These are phyloP conservation scores for Lepidium campestre DNA, from an alignment of 441 rosid genomes.

Conservation along the genomic window DNA sequence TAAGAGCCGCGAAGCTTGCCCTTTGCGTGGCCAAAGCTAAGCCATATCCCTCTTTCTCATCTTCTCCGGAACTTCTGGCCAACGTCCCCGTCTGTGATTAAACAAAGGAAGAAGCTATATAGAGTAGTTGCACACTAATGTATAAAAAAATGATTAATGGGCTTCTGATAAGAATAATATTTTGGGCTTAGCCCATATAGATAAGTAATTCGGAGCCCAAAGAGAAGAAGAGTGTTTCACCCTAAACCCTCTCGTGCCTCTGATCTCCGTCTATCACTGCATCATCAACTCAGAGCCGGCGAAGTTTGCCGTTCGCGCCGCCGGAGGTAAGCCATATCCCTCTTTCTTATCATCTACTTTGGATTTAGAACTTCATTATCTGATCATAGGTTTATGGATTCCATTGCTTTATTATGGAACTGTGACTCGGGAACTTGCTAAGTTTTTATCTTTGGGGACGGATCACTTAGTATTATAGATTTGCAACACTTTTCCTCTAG, in stretches of 20 bases:
- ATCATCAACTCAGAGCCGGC: constrained; percentile 13
- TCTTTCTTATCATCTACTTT: not conserved
- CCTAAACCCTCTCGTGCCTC: constrained; percentile 19
- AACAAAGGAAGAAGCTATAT: too few species aligned
- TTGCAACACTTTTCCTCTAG: not conserved
- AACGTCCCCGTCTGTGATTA: too few species aligned
- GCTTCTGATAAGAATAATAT: too few species aligned
- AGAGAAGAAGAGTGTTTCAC: not conserved
- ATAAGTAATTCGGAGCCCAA: constrained; percentile 1
- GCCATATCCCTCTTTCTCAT: not conserved
- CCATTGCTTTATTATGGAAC: not conserved
- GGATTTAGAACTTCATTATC: not conserved
- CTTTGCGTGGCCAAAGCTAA: constrained; percentile 19
- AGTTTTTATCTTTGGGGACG: not conserved
- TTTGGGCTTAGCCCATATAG: not conserved
- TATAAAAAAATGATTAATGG: too few species aligned
- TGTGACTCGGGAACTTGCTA: constrained; percentile 1
- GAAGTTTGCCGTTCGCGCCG: constrained; percentile 18
- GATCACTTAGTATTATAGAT: not conserved
- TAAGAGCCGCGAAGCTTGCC: constrained; percentile 19
- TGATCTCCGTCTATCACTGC: constrained; percentile 4
- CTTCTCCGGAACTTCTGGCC: too few species aligned
- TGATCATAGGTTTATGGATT: not conserved
- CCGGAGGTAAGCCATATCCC: constrained; percentile 19
- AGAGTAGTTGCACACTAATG: too few species aligned